These are phyloP conservation scores for Dendrobium nobile DNA, from an alignment of 106 monocot species.

Conservation along the genomic window DNA sequence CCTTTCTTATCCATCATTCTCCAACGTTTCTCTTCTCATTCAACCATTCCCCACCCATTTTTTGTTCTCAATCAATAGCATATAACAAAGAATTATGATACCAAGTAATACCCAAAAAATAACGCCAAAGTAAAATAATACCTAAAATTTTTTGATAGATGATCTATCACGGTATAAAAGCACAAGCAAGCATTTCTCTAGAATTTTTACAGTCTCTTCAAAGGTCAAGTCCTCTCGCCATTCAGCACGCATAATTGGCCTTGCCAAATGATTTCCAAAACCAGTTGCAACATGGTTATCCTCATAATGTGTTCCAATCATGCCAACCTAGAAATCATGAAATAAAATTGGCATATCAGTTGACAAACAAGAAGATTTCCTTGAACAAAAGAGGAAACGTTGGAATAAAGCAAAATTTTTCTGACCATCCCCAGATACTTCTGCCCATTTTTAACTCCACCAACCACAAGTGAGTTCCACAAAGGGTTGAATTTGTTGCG, in stretches of 20 bases:
- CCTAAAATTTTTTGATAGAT: conserved; percentile 86
- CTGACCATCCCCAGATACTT: conserved; percentile 82
- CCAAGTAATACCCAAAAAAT: too few relatives aligned
- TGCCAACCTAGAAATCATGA: conserved; percentile 42
- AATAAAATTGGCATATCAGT: not conserved
- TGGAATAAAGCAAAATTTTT: not conserved
- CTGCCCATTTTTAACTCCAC: conserved; percentile 78
- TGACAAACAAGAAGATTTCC: not conserved
- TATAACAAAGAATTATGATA: too few relatives aligned
- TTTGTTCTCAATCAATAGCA: too few relatives aligned
- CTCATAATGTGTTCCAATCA: conserved; percentile 83
- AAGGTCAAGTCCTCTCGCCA: conserved; percentile 73
- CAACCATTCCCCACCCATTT: too few relatives aligned
- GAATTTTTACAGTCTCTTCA: conserved; percentile 79
- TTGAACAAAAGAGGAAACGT: not conserved
- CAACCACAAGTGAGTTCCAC: conserved; percentile 78
- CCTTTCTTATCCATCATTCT: too few relatives aligned
- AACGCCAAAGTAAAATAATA: conserved; percentile 9
- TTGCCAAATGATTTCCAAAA: conserved; percentile 78
- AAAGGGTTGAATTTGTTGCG: too few relatives aligned
- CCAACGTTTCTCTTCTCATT: too few relatives aligned
- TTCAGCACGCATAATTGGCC: conserved; percentile 69
- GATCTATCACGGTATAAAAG: conserved; percentile 75
- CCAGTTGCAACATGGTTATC: conserved; percentile 88
- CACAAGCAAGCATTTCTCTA: conserved; percentile 80